Evolutionary conservation across 2,329 filamentous ascomycete genomes (phyloP).

Genomic region (Exophiala alcalophila): DNA sequence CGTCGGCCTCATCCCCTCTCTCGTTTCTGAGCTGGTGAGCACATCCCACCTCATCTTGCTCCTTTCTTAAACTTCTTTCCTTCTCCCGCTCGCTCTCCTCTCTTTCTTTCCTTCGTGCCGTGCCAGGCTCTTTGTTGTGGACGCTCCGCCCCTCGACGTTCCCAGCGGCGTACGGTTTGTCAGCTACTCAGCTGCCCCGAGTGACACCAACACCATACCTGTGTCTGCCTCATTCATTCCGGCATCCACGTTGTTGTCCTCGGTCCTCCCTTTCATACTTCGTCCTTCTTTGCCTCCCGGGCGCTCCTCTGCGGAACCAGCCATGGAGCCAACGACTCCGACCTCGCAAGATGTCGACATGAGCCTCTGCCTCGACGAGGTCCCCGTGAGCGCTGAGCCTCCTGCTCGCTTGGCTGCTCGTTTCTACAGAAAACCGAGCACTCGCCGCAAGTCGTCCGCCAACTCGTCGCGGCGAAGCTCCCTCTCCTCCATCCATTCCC

Average conservation of each 20-base stretch:
- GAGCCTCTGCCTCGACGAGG: constrained; percentile 36
- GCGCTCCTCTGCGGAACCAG: background rate
- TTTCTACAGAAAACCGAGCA: constrained; percentile 55
- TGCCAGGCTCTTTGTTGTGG: no score
- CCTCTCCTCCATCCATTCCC: constrained; percentile 60
- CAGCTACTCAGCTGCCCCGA: no score
- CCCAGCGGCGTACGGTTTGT: no score
- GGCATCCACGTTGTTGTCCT: background rate
- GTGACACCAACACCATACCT: background rate
- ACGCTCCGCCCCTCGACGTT: no score
- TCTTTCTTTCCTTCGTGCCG: no score
- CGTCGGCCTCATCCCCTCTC: no score
- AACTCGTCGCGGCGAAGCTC: constrained; percentile 64
- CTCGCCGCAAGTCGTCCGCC: constrained; percentile 58
- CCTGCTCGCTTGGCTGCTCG: constrained; percentile 62
- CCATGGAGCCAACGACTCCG: constrained; percentile 19
- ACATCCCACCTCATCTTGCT: no score
- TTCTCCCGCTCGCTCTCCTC: no score
- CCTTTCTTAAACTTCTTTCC: no score
- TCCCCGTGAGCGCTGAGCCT: constrained; percentile 44
- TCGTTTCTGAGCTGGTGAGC: no score
- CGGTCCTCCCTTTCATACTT: no score
- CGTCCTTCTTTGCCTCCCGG: background rate
- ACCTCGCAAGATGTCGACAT: constrained; percentile 41
- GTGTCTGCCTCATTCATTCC: background rate